These are phyloP conservation scores for Tetrapyrgos nigripes DNA, from an alignment of 1,284 basidiomycete genomes.

Conservation along the genomic window DNA sequence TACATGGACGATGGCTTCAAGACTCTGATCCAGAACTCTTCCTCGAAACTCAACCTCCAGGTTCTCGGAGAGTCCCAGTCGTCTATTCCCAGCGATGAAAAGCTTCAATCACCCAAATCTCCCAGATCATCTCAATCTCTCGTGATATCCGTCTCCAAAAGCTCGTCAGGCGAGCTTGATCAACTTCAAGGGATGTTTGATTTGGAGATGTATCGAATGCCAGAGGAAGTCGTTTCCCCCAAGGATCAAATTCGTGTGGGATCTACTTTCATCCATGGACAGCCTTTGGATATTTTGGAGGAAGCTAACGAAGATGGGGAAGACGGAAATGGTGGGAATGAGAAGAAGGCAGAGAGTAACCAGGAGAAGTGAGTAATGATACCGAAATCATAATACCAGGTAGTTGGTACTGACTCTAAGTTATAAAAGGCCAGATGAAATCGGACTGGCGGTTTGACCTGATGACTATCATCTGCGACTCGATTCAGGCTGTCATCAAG, in stretches of 20 bases:
- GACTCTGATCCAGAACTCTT: constrained; percentile 44
- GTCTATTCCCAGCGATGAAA: not conserved
- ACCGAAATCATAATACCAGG: too few species aligned
- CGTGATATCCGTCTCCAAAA: not conserved
- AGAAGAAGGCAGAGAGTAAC: too few species aligned
- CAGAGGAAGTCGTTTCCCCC: not conserved
- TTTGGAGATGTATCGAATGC: not conserved
- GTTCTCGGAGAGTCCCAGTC: not conserved
- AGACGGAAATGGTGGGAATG: not conserved
- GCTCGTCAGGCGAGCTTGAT: not conserved
- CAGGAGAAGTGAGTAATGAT: too few species aligned
- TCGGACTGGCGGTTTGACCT: not conserved
- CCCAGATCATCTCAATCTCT: not conserved
- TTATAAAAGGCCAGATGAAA: not conserved
- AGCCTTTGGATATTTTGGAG: not conserved
- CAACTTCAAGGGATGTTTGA: not conserved
- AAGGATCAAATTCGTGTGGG: not conserved
- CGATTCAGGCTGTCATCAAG: too few species aligned
- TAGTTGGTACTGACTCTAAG: too few species aligned
- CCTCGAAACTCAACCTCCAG: constrained; percentile 5
- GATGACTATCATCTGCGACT: too few species aligned
- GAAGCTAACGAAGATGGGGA: not conserved
- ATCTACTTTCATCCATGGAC: not conserved
- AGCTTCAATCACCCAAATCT: not conserved
- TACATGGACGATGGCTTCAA: constrained; percentile 54